Evolutionary conservation across 768 basidiomycete genomes (phyloP).

Genomic region (Boletus vermiculosoides): DNA sequence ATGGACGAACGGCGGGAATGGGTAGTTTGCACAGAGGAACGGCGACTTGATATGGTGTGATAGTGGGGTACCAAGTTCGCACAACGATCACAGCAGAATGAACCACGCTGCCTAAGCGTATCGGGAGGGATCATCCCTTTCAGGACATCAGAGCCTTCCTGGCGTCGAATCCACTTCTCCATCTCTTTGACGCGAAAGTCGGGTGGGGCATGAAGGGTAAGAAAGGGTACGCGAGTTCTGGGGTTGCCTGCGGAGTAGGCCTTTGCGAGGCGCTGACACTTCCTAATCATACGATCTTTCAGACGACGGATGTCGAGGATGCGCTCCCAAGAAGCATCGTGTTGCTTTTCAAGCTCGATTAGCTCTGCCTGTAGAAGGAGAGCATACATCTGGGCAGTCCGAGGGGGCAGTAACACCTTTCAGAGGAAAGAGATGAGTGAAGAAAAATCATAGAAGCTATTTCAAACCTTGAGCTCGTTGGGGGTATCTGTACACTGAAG

Average conservation of each 20-base stretch:
- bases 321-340: slow-evolving; percentile 60
- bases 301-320: slow-evolving; percentile 72
- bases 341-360: slow-evolving; percentile 58
- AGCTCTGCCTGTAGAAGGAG: slow-evolving; percentile 63
- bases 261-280: slow-evolving; percentile 65
- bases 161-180: slow-evolving; percentile 71
- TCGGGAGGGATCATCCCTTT: slow-evolving; percentile 24
- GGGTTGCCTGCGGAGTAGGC: slow-evolving; percentile 39
- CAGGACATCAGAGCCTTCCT: slow-evolving; percentile 32
- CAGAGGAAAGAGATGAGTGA: slow-evolving; percentile 7
- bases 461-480: slow-evolving; percentile 65
- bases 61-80: slow-evolving; percentile 35
- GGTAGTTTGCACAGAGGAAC: slow-evolving; percentile 24
- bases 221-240: slow-evolving; percentile 49
- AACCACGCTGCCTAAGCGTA: slow-evolving; percentile 25
- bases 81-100: slow-evolving; percentile 35
- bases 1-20: slow-evolving; percentile 28
- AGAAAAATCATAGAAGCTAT: neutral
- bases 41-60: slow-evolving; percentile 28
- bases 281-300: slow-evolving; percentile 81
- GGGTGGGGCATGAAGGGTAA: slow-evolving; percentile 63
- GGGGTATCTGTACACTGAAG: slow-evolving; percentile 76
- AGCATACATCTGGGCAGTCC: slow-evolving; percentile 63
- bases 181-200: slow-evolving; percentile 78
- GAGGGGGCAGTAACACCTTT: slow-evolving; percentile 68